phyloP scores from a whole-genome alignment of 2,329 filamentous ascomycete species.

The Tolypocladium ophioglossoides region DNA sequence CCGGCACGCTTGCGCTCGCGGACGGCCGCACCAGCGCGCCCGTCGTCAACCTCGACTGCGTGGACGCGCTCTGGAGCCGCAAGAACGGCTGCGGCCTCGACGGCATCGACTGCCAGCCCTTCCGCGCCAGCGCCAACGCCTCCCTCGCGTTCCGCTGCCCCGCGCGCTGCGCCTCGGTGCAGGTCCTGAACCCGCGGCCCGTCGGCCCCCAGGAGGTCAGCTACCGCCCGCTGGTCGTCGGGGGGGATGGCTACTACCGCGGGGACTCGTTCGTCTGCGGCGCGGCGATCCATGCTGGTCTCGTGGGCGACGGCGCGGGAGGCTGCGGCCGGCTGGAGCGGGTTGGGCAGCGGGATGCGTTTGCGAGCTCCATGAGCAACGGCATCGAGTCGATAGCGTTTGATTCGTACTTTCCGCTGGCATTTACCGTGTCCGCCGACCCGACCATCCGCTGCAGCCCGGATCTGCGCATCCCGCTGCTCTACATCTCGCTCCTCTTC shows the following conservation, averaged over 20 bases:
- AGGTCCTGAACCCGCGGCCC: conserved; percentile 60
- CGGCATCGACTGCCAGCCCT: conserved; percentile 65
- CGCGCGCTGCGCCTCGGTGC: conserved; percentile 56
- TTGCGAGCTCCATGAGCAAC: conserved; percentile 52
- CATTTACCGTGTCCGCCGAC: conserved; percentile 59
- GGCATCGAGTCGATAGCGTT: conserved; percentile 71
- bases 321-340: conserved; percentile 75
- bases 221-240: conserved; percentile 55
- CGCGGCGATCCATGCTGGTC: conserved; percentile 75
- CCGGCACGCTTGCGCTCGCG: conserved; percentile 48
- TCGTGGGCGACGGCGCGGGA: conserved; percentile 59
- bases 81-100: conserved; percentile 69
- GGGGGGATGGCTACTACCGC: conserved; percentile 61
- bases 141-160: conserved; percentile 67
- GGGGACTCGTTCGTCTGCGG: conserved; percentile 84
- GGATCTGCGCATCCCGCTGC: conserved; percentile 74
- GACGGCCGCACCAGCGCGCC: conserved; percentile 54
- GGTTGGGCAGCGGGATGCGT: conserved; percentile 56
- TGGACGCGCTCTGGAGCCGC: conserved; percentile 57
- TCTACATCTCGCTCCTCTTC: conserved; percentile 76
- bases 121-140: conserved; percentile 41
- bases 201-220: conserved; percentile 59
- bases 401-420: conserved; percentile 79
- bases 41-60: conserved; percentile 55
- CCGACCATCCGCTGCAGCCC: conserved; percentile 55